phyloP scores from a whole-genome alignment of 441 rosid genomes.

The Francoa sonchifolia region DNA sequence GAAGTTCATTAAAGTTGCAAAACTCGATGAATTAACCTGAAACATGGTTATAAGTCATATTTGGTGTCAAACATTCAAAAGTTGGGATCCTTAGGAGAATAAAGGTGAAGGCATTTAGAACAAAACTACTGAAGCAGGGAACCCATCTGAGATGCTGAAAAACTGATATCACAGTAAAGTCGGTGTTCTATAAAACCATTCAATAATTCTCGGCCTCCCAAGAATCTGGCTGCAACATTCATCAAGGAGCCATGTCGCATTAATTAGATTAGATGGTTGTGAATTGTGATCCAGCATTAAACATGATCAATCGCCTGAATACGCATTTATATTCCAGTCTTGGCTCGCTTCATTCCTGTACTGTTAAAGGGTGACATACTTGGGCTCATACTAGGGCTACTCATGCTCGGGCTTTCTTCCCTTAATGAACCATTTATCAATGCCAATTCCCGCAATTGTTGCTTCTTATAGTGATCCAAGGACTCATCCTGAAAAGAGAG shows the following conservation, averaged over 20 bases:
- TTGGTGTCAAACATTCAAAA: background rate
- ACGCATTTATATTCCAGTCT: constrained; percentile 45
- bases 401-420: constrained; percentile 83
- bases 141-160: constrained; percentile 12
- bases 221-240: constrained; percentile 10
- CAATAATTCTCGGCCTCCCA: constrained; percentile 11
- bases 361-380: constrained; percentile 86
- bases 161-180: constrained; percentile 3
- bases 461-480: constrained; percentile 80
- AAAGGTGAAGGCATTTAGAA: constrained; percentile 7
- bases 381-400: constrained; percentile 80
- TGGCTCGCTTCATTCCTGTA: constrained; percentile 74
- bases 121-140: constrained; percentile 14
- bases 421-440: constrained; percentile 71
- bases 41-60: too few relatives aligned
- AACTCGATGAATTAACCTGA: too few relatives aligned
- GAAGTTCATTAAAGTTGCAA: constrained; percentile 1
- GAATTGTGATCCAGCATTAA: constrained; percentile 9
- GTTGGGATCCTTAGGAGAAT: constrained; percentile 20
- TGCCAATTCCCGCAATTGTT: constrained; percentile 82
- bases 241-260: constrained; percentile 9
- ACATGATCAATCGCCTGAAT: background rate
- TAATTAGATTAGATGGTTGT: too few relatives aligned
- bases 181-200: constrained; percentile 9
- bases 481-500: constrained; percentile 61